Conservation (phyloP, 768 basidiomycete species). For the Leccinum imitatum region DNA sequence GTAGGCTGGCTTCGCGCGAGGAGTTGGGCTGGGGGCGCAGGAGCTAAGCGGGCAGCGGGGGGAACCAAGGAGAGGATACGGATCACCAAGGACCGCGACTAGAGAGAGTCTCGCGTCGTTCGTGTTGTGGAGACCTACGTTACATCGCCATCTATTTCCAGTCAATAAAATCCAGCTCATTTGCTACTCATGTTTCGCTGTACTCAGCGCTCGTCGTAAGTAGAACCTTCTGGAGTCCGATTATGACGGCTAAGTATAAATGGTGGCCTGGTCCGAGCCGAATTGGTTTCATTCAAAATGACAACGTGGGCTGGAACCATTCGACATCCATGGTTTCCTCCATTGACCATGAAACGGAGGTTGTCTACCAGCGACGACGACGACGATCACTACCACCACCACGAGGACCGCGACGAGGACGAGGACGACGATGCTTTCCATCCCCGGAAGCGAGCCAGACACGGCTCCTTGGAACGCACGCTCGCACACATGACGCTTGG, state of each 20-base stretch:
- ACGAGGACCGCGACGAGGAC: conserved; percentile 4
- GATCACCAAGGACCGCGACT: conserved; percentile 23
- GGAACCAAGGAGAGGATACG: conserved; percentile 39
- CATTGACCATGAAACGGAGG: conserved; percentile 43
- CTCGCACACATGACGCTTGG: conserved; percentile 50
- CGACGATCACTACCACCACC: background rate
- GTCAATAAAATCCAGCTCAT: conserved; percentile 3
- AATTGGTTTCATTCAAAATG: conserved; percentile 8
- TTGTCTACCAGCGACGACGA: conserved; percentile 20
- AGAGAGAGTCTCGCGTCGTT: background rate
- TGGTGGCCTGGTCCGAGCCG: background rate
- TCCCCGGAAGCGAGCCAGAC: conserved; percentile 47
- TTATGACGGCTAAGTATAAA: background rate
- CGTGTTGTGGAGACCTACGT: conserved; percentile 4
- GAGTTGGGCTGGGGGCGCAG: conserved; percentile 82
- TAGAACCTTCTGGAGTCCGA: conserved; percentile 14
- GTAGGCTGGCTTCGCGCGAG: conserved; percentile 78
- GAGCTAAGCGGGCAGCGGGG: conserved; percentile 60
- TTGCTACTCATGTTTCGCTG: background rate
- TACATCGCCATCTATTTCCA: conserved; percentile 13
- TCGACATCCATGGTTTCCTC: conserved; percentile 46
- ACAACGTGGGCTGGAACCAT: conserved; percentile 37
- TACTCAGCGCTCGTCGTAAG: background rate
- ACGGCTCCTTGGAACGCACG: conserved; percentile 51
- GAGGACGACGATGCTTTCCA: conserved; percentile 11